phyloP scores from a whole-genome alignment of 805 yeast genomes.

The Starmerella sp. region DNA sequence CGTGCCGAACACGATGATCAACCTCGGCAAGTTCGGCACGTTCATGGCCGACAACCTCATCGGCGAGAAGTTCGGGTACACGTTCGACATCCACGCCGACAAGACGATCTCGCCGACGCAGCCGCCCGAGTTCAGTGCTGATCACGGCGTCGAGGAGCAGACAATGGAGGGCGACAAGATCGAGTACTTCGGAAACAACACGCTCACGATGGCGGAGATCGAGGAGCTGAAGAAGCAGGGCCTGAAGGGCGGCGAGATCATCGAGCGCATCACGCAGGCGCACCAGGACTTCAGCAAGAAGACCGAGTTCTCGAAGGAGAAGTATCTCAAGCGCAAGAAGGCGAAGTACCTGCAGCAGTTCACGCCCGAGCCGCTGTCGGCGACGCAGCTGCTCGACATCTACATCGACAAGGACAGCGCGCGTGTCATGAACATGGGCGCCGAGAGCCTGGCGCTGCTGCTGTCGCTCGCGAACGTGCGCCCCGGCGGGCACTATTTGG shows the following conservation, averaged over 20 bases:
- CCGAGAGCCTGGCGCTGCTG: conserved; percentile 69
- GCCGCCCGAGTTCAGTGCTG: conserved; percentile 28
- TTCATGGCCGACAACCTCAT: conserved; percentile 63
- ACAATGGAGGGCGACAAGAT: conserved; percentile 54
- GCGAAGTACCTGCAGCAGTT: conserved; percentile 81
- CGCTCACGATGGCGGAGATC: conserved; percentile 65
- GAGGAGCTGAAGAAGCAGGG: conserved; percentile 68
- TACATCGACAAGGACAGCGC: conserved; percentile 67
- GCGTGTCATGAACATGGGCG: conserved; percentile 66
- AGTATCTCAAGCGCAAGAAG: conserved; percentile 82
- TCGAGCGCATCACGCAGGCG: conserved; percentile 67
- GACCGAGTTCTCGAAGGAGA: conserved; percentile 81
- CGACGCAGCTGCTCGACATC: conserved; percentile 59
- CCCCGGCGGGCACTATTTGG: conserved; percentile 81
- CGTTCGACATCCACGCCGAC: conserved; percentile 69
- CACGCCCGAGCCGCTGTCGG: conserved; percentile 64
- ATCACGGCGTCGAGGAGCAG: conserved; percentile 39
- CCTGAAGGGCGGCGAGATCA: conserved; percentile 64
- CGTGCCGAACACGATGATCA: conserved; percentile 46
- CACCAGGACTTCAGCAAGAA: conserved; percentile 83
- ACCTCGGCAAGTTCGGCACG: conserved; percentile 85
- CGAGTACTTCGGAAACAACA: conserved; percentile 61
- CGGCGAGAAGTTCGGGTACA: conserved; percentile 77
- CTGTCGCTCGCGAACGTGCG: conserved; percentile 69
- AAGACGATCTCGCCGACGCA: conserved; percentile 25